Percentiles rank a stretch among this genome's conserved stretches.
Conservation (phyloP, 257 asterid genomes). For the Striga asiatica region DNA sequence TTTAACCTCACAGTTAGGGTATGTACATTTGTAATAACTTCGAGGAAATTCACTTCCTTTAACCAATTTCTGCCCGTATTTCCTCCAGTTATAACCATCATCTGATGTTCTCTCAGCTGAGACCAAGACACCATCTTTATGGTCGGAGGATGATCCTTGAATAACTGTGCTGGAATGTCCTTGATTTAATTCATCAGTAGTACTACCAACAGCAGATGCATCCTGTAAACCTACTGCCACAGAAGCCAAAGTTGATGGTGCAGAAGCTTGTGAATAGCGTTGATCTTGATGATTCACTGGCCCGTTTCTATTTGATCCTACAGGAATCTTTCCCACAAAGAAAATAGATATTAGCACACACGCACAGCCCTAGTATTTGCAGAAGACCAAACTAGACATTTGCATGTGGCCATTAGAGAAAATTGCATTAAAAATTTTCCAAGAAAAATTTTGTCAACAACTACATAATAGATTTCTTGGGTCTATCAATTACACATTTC, state of each 20-base stretch:
- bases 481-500: background rate
- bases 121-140: slow-evolving; percentile 36
- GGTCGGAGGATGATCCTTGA: slow-evolving; percentile 44
- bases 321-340: slow-evolving; percentile 34
- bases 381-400: slow-evolving; percentile 1
- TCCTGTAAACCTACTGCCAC: slow-evolving; percentile 25
- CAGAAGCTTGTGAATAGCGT: slow-evolving; percentile 32
- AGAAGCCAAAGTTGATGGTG: slow-evolving; percentile 33
- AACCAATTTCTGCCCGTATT: slow-evolving; percentile 96
- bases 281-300: slow-evolving; percentile 40
- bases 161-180: slow-evolving; percentile 23
- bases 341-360: slow-evolving; percentile 22
- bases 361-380: slow-evolving; percentile 1
- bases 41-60: slow-evolving; percentile 97
- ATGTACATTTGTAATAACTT: slow-evolving; percentile 94
- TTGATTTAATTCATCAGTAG: slow-evolving; percentile 35
- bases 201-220: slow-evolving; percentile 30
- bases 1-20: slow-evolving; percentile 91
- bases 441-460: background rate
- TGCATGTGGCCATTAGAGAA: slow-evolving; percentile 12
- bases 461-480: background rate
- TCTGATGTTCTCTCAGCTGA: slow-evolving; percentile 73
- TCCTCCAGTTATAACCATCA: slow-evolving; percentile 95
- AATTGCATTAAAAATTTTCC: background rate
- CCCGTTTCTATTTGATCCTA: slow-evolving; percentile 39